Evolutionary conservation across 2,329 filamentous ascomycete species (phyloP), one percentile per base, ranked within the genome.

Genomic region (Tolypocladium amazonense): DNA sequence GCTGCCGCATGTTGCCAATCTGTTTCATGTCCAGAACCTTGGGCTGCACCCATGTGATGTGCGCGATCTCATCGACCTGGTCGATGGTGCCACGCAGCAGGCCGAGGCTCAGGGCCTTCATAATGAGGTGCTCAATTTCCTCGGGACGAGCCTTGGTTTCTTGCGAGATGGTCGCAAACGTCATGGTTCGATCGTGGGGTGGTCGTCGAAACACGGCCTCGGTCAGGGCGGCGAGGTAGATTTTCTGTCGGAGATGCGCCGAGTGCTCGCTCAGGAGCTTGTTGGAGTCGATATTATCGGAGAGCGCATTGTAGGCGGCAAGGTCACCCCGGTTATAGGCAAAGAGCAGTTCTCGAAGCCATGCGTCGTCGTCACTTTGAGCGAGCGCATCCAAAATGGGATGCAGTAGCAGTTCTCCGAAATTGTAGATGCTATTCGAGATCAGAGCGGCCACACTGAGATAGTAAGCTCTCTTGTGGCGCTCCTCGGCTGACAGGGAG

Each of bases 11-110:
- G 69, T 87, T 90, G 69, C 89, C 90, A 68, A 99, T 96, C 79
- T 97, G 94, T 75, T 86, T 87, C 86, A 92, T 91, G 74, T 97
- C 94, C 66, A 99, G 78, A 38, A 99, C 92, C 83, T 97, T 97
- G 27, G 94, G 94, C 78, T 99, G 94, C 61, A 99, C 94, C 94
- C 94, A 99, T 69, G 93, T 93, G 76, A 99, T 97, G 72, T 92
- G 86, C 52, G 94, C 94, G 66, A 97, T 86, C 75, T 92, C 88
- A 56, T 91, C 91, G 38, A 99, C 94, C 77, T 99, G 93, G 73
- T 99, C 94, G 68, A 99, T 97, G 60, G 89, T 94, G 54, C 94
- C 94, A 66, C 88, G 85, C 66, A 99, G 79, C 66, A 99, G 79
- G 0, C 94, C 94, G 67, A 99, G 76, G 70, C 92, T 97, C 68